Percentiles rank a stretch among this genome's conserved stretches.
Conservation (phyloP, 2,329 filamentous ascomycete genomes). For the Xylariaceae sp. region DNA sequence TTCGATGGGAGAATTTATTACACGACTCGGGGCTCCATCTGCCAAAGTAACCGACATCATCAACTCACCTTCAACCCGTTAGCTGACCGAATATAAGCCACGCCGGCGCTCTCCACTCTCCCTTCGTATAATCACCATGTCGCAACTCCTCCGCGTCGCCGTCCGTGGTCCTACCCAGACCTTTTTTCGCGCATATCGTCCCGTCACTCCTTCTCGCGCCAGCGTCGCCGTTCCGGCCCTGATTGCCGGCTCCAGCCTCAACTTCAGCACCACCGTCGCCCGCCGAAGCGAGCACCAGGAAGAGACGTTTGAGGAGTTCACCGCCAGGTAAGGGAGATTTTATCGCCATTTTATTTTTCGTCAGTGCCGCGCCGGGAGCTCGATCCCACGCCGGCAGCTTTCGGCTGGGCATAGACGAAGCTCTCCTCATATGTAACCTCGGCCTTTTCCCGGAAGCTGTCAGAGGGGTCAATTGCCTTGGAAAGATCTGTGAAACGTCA, state of each 20-base stretch:
- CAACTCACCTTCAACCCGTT: conserved; percentile 8
- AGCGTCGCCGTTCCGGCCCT: conserved; percentile 44
- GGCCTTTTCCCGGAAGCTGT: conserved; percentile 10
- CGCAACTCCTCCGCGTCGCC: conserved; percentile 67
- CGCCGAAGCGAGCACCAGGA: conserved; percentile 66
- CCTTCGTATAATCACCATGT: conserved; percentile 43
- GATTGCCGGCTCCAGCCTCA: conserved; percentile 44
- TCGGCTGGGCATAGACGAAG: conserved; percentile 3
- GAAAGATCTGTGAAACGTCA: conserved; percentile 1
- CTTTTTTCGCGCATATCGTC: conserved; percentile 60
- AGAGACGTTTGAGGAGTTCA: conserved; percentile 99
- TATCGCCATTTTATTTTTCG: background rate
- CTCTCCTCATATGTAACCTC: background rate
- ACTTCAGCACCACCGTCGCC: conserved; percentile 59
- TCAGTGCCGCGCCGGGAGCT: too few relatives aligned
- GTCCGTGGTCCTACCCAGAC: conserved; percentile 58
- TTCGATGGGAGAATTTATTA: conserved; percentile 25
- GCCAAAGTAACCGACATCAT: conserved; percentile 6
- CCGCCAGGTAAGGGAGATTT: conserved; percentile 72
- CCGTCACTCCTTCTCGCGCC: conserved; percentile 50
- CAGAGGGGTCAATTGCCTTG: conserved; percentile 22
- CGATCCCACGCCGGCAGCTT: background rate
- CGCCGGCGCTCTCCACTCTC: conserved; percentile 12
- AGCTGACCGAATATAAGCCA: conserved; percentile 6
- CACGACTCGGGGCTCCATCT: conserved; percentile 4